phyloP scores from a whole-genome alignment of 1,284 basidiomycete species.

The Fomitiporia mediterranea region DNA sequence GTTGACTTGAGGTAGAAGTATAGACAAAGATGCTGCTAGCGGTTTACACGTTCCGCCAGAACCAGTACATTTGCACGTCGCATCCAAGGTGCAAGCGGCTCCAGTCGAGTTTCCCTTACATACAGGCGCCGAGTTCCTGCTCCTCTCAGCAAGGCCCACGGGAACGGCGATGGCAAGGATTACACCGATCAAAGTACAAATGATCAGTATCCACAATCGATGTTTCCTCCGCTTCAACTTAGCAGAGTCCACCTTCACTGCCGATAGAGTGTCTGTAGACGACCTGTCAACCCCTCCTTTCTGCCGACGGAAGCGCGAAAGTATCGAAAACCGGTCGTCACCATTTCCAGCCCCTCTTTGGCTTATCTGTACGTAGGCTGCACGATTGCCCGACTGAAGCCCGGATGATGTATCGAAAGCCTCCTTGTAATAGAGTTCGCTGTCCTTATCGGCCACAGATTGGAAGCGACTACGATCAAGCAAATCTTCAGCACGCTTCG shows the following conservation, averaged over 20 bases:
- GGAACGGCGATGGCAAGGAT: constrained; percentile 34
- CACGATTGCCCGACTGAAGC: constrained; percentile 11
- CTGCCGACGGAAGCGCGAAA: constrained; percentile 4
- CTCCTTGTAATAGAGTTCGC: constrained; percentile 15
- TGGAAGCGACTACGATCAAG: constrained; percentile 51
- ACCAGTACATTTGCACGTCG: constrained; percentile 57
- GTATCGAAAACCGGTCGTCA: neutral
- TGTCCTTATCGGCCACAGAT: constrained; percentile 34
- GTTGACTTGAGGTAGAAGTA: constrained; percentile 48
- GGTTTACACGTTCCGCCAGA: constrained; percentile 41
- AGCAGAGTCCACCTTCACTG: constrained; percentile 4
- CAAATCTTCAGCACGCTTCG: constrained; percentile 45
- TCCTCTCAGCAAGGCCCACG: constrained; percentile 36
- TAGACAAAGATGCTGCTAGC: constrained; percentile 48
- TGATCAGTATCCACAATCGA: constrained; percentile 29
- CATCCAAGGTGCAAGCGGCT: constrained; percentile 50
- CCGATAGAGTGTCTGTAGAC: constrained; percentile 8
- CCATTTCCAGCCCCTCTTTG: constrained; percentile 15
- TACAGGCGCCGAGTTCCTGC: constrained; percentile 24
- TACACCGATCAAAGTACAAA: constrained; percentile 35
- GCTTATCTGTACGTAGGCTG: constrained; percentile 5
- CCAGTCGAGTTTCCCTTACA: constrained; percentile 45
- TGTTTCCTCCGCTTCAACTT: constrained; percentile 29
- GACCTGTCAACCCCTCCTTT: constrained; percentile 1
- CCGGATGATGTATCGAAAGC: neutral